Evolutionary conservation across 2,329 filamentous ascomycete species (phyloP).

Genomic region (Pseudophaeomoniella oleicola): DNA sequence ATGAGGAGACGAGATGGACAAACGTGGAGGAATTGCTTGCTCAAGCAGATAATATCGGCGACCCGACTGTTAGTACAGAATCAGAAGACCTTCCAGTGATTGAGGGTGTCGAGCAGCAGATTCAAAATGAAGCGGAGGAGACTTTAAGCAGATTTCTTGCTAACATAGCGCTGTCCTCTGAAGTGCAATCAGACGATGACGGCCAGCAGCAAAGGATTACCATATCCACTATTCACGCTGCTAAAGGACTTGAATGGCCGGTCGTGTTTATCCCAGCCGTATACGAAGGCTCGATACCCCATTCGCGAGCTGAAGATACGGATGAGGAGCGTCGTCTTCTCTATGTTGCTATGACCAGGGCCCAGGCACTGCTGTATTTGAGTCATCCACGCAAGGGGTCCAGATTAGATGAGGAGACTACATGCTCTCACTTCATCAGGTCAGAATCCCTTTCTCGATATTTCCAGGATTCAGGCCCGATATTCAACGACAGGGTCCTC

Average conservation of each 20-base stretch:
- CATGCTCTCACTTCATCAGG: slow-evolving; percentile 59
- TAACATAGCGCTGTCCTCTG: slow-evolving; percentile 75
- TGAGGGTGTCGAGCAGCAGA: slow-evolving; percentile 52
- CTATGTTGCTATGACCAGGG: slow-evolving; percentile 94
- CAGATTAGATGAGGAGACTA: slow-evolving; percentile 43
- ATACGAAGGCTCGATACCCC: slow-evolving; percentile 82
- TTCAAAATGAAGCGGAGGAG: slow-evolving; percentile 38
- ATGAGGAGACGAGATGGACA: slow-evolving; percentile 66
- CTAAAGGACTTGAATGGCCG: slow-evolving; percentile 94
- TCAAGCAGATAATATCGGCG: slow-evolving; percentile 58
- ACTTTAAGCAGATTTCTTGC: slow-evolving; percentile 69
- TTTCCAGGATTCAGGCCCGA: slow-evolving; percentile 52
- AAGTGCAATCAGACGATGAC: slow-evolving; percentile 49
- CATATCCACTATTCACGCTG: slow-evolving; percentile 90
- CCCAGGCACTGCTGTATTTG: slow-evolving; percentile 72
- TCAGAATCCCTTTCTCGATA: slow-evolving; percentile 34
- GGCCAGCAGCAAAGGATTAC: slow-evolving; percentile 50
- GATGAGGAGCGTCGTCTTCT: slow-evolving; percentile 79
- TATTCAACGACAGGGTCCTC: slow-evolving; percentile 48
- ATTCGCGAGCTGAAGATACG: slow-evolving; percentile 68
- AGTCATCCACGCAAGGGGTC: slow-evolving; percentile 62
- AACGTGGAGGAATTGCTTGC: slow-evolving; percentile 81
- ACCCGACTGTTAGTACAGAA: slow-evolving; percentile 35
- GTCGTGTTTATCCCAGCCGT: slow-evolving; percentile 84
- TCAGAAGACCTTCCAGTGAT: slow-evolving; percentile 47